Evolutionary conservation across 2,329 filamentous ascomycete species (phyloP).

Genomic region (Diaporthe nobilis): DNA sequence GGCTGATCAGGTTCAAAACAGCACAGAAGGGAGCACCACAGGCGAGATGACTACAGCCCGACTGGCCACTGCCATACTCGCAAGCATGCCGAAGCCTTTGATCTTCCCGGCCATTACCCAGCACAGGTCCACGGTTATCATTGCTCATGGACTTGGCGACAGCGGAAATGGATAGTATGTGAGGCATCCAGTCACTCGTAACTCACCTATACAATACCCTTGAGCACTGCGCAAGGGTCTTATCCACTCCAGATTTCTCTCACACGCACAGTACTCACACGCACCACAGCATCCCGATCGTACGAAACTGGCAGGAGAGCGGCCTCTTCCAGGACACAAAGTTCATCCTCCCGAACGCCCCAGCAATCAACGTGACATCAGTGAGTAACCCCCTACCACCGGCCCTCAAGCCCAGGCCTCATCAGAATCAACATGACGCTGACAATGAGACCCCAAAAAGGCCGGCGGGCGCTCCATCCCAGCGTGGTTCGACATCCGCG

Average conservation of each 20-base stretch:
- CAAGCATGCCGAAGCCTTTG: slow-evolving; percentile 26
- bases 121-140: slow-evolving; percentile 33
- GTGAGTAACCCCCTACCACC: neutral
- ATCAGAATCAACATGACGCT: neutral
- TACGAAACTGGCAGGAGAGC: slow-evolving; percentile 22
- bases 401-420: no score
- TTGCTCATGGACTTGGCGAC: slow-evolving; percentile 27
- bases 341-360: slow-evolving; percentile 34
- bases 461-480: slow-evolving; percentile 21
- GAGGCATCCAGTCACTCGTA: neutral
- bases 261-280: neutral
- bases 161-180: slow-evolving; percentile 33
- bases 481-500: slow-evolving; percentile 36
- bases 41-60: neutral
- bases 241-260: no score
- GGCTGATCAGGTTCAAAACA: neutral
- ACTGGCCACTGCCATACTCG: slow-evolving; percentile 23
- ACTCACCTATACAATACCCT: no score
- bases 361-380: slow-evolving; percentile 16
- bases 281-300: slow-evolving; percentile 6
- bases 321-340: slow-evolving; percentile 38
- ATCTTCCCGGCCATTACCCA: slow-evolving; percentile 31
- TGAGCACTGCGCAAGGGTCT: neutral
- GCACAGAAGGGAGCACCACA: neutral
- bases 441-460: neutral